Base-by-base conservation (phyloP, 371 early-diverging fungal genomes). In the Circinella minor region DNA sequence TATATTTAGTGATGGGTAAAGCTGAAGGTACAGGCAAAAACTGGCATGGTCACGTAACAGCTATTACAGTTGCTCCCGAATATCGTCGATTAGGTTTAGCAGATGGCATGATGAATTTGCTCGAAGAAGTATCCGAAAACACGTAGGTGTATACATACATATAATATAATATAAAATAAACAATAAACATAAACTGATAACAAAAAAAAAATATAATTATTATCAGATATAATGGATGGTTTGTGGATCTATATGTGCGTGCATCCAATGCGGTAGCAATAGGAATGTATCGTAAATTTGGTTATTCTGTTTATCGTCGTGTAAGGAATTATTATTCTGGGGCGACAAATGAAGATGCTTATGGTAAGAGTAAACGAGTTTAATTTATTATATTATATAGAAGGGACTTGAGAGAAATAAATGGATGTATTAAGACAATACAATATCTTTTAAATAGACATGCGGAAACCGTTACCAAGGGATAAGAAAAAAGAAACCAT, bases 31-130 rank as follows among this genome's bases (percentile, higher is more conserved):
- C 80, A 3, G 92, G 89, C 36, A 89, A 88, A 66, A 90, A 93
- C 39, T 99, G 98, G 98, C 99, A 99, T 74, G 97, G 98, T 1
- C 99, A 99, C 78, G 97, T 99, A 55, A 98, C 99, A 6, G 99
- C 99, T 7, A 86, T 99, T 43, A 98, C 98, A 3, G 97, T 99
- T 0, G 93, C 96, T 0, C 98, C 99, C n/a, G 93, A 95, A 72
- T 96, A 91, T 76, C 92, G 99, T 61, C 91, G 97, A 15, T 79
- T 96, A 66, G 95, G 97, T 2, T 87, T 99, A 4, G 99, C 97
- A 1, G 88, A 90, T 49, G 85, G 89, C 36, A 89, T 99, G 78
- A 97, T 99, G 98, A 78, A 89, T 34, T 75, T 95, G 7, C 81
- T 99, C 48, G 99, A 99, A 75, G 86, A 90, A n/a, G 96, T 97